A percentile compares a stretch with the other conserved stretches of the same genome.
phyloP scores from a whole-genome alignment of 805 yeast genomes.

The Wickerhamiella australiensis region DNA sequence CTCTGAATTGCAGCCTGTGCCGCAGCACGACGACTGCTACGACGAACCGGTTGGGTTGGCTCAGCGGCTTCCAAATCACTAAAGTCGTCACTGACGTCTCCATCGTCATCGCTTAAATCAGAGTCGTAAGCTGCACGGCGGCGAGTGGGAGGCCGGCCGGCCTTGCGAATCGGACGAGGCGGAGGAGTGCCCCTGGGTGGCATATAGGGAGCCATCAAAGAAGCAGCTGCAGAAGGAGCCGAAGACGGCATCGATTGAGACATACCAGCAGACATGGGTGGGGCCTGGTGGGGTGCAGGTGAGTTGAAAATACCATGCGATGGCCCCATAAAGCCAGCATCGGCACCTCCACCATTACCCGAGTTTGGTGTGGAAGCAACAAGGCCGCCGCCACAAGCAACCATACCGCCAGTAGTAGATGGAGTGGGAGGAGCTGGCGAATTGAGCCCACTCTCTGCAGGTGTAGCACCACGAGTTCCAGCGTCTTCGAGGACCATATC shows the following conservation, averaged over 20 bases:
- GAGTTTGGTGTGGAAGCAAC: not conserved
- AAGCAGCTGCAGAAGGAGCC: not conserved
- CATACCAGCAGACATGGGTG: not conserved
- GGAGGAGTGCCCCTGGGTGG: conserved; percentile 10
- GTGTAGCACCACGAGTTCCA: not conserved
- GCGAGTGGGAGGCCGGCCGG: conserved; percentile 11
- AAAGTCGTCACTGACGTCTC: conserved; percentile 10
- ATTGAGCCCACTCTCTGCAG: not conserved
- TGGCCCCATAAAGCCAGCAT: not conserved
- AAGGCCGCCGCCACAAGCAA: not conserved
- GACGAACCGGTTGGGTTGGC: conserved; percentile 4
- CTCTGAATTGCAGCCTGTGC: not conserved
- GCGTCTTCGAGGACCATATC: conserved; percentile 25
- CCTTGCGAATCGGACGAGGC: conserved; percentile 8
- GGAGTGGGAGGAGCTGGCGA: not conserved
- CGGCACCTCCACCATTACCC: not conserved
- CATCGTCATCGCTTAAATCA: conserved; percentile 10
- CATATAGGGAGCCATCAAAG: conserved; percentile 11
- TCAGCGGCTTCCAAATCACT: conserved; percentile 8
- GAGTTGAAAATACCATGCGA: conserved; percentile 9
- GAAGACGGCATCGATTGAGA: not conserved
- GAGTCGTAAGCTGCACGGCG: conserved; percentile 6
- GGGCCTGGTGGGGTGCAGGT: not conserved
- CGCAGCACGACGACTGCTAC: conserved; percentile 9
- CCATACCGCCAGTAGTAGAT: not conserved